phyloP scores from a whole-genome alignment of 2,329 filamentous ascomycete species.

The Colletotrichum endophyticum region DNA sequence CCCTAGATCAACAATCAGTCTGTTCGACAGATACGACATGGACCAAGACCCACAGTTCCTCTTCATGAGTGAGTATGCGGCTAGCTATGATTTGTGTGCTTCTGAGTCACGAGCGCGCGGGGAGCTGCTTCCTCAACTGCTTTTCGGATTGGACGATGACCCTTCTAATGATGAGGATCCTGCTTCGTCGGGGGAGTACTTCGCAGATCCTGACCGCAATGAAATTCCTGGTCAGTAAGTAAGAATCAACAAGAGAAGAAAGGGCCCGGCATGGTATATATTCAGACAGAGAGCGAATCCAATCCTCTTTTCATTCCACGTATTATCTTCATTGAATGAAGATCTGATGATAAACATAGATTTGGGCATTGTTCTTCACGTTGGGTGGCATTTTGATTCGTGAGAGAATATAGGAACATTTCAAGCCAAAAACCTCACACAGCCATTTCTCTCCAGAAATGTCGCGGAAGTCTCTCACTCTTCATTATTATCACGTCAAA shows the following conservation, averaged over 20 bases:
- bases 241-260: neutral
- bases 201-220: neutral
- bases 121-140: neutral
- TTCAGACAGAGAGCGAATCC: too few relatives aligned
- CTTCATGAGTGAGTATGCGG: neutral
- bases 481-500: neutral
- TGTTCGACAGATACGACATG: neutral
- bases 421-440: neutral
- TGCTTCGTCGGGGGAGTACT: neutral
- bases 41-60: neutral
- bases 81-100: neutral
- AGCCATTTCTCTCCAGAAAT: neutral
- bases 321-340: too few relatives aligned
- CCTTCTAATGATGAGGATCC: neutral
- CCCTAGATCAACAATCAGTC: neutral
- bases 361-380: too few relatives aligned
- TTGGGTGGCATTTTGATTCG: neutral
- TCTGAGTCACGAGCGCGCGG: neutral
- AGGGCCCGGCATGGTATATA: too few relatives aligned
- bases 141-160: neutral
- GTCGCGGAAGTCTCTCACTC: fast-evolving
- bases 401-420: neutral
- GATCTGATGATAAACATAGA: too few relatives aligned
- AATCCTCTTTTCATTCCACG: too few relatives aligned
- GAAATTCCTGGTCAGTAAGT: neutral